Percentiles rank a stretch among this genome's conserved stretches.
Conservation (phyloP, 1,284 basidiomycete genomes). For the Pseudozyma thailandica region DNA sequence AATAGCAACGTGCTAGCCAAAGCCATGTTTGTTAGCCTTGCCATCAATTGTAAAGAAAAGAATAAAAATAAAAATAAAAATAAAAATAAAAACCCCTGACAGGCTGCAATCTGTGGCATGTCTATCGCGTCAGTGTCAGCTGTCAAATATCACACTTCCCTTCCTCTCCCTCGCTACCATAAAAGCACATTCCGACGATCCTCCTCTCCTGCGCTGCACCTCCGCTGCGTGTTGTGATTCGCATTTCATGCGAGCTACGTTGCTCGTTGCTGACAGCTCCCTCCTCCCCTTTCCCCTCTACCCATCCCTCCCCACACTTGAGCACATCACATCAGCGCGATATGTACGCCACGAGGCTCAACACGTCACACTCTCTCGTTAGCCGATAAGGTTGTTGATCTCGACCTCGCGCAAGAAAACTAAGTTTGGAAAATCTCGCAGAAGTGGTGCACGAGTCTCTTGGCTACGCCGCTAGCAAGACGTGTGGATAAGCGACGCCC, state of each 20-base stretch:
- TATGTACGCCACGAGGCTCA: conserved; percentile 7
- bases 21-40: no score
- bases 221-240: neutral
- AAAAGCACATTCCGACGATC: conserved; percentile 22
- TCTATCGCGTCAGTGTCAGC: conserved; percentile 10
- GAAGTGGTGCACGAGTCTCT: conserved; percentile 20
- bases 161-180: neutral
- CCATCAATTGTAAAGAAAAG: no score
- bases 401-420: no score
- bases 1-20: no score
- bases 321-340: no score
- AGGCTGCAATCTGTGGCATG: conserved; percentile 13
- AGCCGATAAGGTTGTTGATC: neutral
- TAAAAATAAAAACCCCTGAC: conserved; percentile 23
- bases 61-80: no score
- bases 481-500: neutral
- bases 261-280: conserved; percentile 3
- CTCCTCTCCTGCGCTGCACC: neutral
- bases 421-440: neutral
- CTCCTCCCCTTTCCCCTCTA: no score
- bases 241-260: conserved; percentile 10
- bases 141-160: neutral
- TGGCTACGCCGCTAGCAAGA: neutral
- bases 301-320: neutral
- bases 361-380: neutral